Conservation (phyloP, 768 basidiomycete genomes). For the Tricholoma sp. region DNA sequence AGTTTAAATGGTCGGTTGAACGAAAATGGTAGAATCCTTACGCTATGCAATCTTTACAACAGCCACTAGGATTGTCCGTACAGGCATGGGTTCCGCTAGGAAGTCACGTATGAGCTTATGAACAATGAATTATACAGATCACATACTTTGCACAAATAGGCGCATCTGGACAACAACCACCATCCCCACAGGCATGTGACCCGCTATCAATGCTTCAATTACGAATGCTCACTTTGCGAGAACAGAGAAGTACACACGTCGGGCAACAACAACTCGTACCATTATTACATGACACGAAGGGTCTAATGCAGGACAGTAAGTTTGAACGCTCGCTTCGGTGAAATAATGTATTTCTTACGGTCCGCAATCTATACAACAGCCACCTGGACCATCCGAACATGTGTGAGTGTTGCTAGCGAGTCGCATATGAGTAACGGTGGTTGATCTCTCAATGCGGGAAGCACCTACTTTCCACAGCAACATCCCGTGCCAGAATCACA, state of each 20-base stretch:
- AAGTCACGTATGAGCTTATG: no score
- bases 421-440: background rate
- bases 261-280: background rate
- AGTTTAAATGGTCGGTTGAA: no score
- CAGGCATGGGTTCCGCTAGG: no score
- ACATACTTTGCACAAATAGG: background rate
- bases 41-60: no score
- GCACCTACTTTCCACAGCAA: background rate
- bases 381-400: background rate
- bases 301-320: no score
- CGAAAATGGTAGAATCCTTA: no score
- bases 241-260: no score
- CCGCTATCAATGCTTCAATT: background rate
- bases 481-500: background rate
- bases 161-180: background rate
- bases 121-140: no score
- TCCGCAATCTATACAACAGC: background rate
- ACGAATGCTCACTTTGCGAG: no score
- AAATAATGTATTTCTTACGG: background rate
- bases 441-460: background rate
- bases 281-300: background rate
- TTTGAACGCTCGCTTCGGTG: background rate
- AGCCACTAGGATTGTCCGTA: no score
- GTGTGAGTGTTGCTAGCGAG: background rate
- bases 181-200: background rate